Conservation (phyloP, 1,284 basidiomycete genomes). For the Sphagnurus paluster region DNA sequence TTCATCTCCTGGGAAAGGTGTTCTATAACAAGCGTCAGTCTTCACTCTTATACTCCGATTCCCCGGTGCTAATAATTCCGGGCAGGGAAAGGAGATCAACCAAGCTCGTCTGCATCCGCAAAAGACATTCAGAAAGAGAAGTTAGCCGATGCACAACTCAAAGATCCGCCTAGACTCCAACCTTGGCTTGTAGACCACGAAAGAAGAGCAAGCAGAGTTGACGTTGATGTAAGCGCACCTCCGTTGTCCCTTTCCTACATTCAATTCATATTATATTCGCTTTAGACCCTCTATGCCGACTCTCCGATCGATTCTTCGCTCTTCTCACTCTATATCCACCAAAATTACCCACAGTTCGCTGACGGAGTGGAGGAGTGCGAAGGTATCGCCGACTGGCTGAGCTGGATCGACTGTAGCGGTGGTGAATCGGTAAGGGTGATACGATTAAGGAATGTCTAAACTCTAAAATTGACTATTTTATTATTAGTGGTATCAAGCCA, state of each 20-base stretch:
- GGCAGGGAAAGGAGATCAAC: slow-evolving; percentile 72
- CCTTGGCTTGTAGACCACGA: slow-evolving; percentile 57
- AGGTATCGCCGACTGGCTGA: slow-evolving; percentile 75
- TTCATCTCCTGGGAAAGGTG: slow-evolving; percentile 92
- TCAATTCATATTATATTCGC: slow-evolving; percentile 1
- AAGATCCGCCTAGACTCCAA: slow-evolving; percentile 55
- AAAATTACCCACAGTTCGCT: slow-evolving; percentile 89
- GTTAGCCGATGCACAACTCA: slow-evolving; percentile 51
- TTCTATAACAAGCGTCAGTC: slow-evolving; percentile 90
- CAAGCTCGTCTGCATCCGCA: slow-evolving; percentile 47
- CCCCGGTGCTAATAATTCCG: no score
- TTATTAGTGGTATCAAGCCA: slow-evolving; percentile 70
- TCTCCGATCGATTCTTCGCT: slow-evolving; percentile 90
- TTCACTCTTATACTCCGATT: no score
- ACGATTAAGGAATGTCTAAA: no score
- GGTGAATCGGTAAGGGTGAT: slow-evolving; percentile 76
- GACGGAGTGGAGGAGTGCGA: slow-evolving; percentile 76
- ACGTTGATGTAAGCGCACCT: slow-evolving; percentile 77
- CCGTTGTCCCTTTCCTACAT: no score
- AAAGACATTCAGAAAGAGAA: slow-evolving; percentile 60
- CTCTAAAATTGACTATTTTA: no score
- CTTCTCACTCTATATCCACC: slow-evolving; percentile 89
- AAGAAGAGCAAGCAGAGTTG: slow-evolving; percentile 74
- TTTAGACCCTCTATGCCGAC: slow-evolving; percentile 81
- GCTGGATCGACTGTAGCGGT: slow-evolving; percentile 76